These are phyloP conservation scores for Lithohypha guttulata DNA, from an alignment of 2,329 filamentous ascomycete species.

Conservation along the genomic window DNA sequence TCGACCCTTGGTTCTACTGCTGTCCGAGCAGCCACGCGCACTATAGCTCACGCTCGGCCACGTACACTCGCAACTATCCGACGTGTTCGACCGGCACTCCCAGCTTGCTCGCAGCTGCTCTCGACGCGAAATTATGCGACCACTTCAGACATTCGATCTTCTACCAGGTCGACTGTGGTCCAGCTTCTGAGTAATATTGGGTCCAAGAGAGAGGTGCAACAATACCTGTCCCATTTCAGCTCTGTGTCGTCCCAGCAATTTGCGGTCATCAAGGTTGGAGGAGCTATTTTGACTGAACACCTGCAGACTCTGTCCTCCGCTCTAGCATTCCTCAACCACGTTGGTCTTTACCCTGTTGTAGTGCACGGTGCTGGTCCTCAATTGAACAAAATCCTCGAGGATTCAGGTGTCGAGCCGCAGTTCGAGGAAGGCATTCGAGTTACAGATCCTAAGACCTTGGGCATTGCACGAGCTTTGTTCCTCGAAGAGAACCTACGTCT, in stretches of 20 bases:
- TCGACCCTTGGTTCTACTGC: slow-evolving; percentile 20
- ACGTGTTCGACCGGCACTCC: slow-evolving; percentile 30
- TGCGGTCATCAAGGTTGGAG: slow-evolving; percentile 95
- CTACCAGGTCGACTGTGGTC: slow-evolving; percentile 70
- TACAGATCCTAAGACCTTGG: slow-evolving; percentile 89
- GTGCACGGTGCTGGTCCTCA: slow-evolving; percentile 93
- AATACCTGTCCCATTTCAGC: slow-evolving; percentile 95
- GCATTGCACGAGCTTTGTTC: slow-evolving; percentile 83
- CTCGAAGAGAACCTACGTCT: slow-evolving; percentile 91
- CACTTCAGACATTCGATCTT: slow-evolving; percentile 42
- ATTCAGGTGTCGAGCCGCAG: slow-evolving; percentile 83
- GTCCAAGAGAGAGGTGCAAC: slow-evolving; percentile 90
- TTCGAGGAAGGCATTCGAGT: slow-evolving; percentile 95
- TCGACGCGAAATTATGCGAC: slow-evolving; percentile 36
- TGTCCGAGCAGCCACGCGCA: slow-evolving; percentile 21
- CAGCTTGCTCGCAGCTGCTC: slow-evolving; percentile 25
- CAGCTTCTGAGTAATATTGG: slow-evolving; percentile 91
- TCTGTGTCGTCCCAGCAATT: slow-evolving; percentile 95
- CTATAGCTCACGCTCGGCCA: slow-evolving; percentile 13
- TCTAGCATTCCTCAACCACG: slow-evolving; percentile 84
- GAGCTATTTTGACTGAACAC: slow-evolving; percentile 89
- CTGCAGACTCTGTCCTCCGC: slow-evolving; percentile 83
- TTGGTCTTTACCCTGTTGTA: slow-evolving; percentile 87
- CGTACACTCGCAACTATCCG: slow-evolving; percentile 13
- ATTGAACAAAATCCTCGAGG: slow-evolving; percentile 81